A percentile compares a stretch with the other conserved stretches of the same genome.
Evolutionary conservation across 371 early-diverging fungal species (phyloP).

Genomic region (Batkoa obscura): DNA sequence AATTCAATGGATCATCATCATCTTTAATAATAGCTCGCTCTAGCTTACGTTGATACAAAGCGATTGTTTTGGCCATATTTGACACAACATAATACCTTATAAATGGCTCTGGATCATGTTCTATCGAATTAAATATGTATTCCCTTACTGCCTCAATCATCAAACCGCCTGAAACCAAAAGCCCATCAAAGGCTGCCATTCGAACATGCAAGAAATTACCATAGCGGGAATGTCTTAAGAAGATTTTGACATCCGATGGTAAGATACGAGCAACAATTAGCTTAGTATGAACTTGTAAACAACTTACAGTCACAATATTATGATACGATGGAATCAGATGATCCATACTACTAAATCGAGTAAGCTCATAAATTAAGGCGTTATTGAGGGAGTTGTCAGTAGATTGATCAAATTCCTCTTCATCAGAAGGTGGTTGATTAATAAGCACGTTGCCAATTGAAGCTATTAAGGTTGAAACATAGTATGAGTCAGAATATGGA

Average conservation of each 20-base stretch:
- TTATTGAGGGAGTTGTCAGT: conserved; percentile 8
- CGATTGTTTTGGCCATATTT: not conserved
- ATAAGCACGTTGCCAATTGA: conserved; percentile 49
- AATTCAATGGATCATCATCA: not conserved
- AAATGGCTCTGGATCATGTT: conserved; percentile 30
- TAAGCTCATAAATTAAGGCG: conserved; percentile 45
- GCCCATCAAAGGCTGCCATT: conserved; percentile 35
- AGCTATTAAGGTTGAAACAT: conserved; percentile 44
- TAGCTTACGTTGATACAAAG: not conserved
- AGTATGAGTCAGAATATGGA: conserved; percentile 63
- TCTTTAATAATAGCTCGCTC: not conserved
- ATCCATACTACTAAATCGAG: conserved; percentile 60
- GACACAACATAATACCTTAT: conserved; percentile 26
- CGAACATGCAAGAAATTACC: conserved; percentile 45
- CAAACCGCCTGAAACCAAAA: conserved; percentile 37
- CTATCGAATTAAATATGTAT: conserved; percentile 30
- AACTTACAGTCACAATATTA: conserved; percentile 60
- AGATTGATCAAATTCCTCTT: conserved; percentile 12
- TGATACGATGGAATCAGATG: conserved; percentile 67
- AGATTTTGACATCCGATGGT: conserved; percentile 40
- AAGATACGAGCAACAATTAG: conserved; percentile 36
- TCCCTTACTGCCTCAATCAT: conserved; percentile 19
- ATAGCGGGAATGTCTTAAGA: conserved; percentile 35
- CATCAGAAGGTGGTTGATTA: no score
- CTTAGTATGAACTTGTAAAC: conserved; percentile 17